These are phyloP conservation scores for Zea luxurians DNA, from an alignment of 176 grass and related monocot genomes.

Conservation along the genomic window DNA sequence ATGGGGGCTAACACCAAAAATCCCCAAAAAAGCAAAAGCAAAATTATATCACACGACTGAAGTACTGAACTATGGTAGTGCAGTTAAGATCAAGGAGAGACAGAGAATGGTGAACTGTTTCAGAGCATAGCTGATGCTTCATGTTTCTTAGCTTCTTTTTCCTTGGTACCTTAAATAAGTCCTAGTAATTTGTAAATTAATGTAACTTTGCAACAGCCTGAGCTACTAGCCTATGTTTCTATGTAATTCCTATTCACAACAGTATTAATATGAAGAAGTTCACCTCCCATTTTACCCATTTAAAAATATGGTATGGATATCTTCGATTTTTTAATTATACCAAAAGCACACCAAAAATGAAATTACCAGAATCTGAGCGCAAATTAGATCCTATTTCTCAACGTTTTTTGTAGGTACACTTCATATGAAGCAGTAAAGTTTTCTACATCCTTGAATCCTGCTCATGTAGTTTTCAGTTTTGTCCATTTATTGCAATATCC, in stretches of 20 bases:
- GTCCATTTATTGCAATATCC: too few relatives aligned
- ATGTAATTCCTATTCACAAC: neutral
- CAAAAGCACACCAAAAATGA: too few relatives aligned
- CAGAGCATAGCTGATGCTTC: neutral
- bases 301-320: neutral
- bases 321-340: neutral
- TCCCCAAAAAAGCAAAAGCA: neutral
- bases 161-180: neutral
- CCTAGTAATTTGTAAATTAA: neutral
- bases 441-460: too few relatives aligned
- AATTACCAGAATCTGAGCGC: too few relatives aligned
- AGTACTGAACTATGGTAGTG: neutral
- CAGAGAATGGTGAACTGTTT: neutral
- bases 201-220: neutral
- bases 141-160: neutral
- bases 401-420: too few relatives aligned
- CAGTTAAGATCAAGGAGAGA: neutral
- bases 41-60: neutral
- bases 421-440: too few relatives aligned
- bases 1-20: neutral
- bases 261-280: neutral
- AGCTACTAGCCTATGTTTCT: neutral
- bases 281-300: neutral
- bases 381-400: neutral
- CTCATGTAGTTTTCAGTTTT: too few relatives aligned